Evolutionary conservation across 1,284 basidiomycete species (phyloP).

Genomic region (Mycena citricolor): DNA sequence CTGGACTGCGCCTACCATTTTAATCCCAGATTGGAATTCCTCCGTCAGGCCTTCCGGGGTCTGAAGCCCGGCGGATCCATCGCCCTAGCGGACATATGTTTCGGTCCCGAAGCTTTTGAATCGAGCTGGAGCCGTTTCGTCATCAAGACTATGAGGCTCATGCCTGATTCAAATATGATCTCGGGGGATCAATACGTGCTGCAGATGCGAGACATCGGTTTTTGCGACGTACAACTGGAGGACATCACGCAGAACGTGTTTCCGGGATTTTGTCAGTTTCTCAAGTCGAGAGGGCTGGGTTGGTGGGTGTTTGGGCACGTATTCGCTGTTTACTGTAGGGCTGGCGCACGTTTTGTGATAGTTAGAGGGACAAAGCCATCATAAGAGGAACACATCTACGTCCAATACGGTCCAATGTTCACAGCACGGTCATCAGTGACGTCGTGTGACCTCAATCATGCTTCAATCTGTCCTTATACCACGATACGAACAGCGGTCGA

Average conservation of each 20-base stretch:
- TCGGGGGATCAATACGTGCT: slow-evolving; percentile 46
- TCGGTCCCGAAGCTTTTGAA: slow-evolving; percentile 33
- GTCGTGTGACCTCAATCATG: slow-evolving; percentile 9
- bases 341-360: slow-evolving; percentile 58
- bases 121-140: slow-evolving; percentile 28
- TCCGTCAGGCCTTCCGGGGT: slow-evolving; percentile 46
- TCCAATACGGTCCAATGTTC: no score
- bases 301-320: slow-evolving; percentile 46
- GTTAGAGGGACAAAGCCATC: slow-evolving; percentile 38
- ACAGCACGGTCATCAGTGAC: no score
- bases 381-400: no score
- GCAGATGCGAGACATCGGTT: slow-evolving; percentile 52
- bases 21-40: slow-evolving; percentile 47
- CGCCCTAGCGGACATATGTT: slow-evolving; percentile 66
- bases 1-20: slow-evolving; percentile 78
- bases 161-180: slow-evolving; percentile 56
- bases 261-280: slow-evolving; percentile 53
- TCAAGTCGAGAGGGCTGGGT: slow-evolving; percentile 42
- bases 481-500: slow-evolving; percentile 62
- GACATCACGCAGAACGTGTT: slow-evolving; percentile 66
- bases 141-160: slow-evolving; percentile 37
- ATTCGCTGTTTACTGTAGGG: slow-evolving; percentile 39
- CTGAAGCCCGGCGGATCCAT: slow-evolving; percentile 54
- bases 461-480: slow-evolving; percentile 71
- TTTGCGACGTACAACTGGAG: slow-evolving; percentile 51